These are phyloP conservation scores for Thermothelomyces thermophilus DNA, from an alignment of 2,329 filamentous ascomycete genomes.

Conservation along the genomic window DNA sequence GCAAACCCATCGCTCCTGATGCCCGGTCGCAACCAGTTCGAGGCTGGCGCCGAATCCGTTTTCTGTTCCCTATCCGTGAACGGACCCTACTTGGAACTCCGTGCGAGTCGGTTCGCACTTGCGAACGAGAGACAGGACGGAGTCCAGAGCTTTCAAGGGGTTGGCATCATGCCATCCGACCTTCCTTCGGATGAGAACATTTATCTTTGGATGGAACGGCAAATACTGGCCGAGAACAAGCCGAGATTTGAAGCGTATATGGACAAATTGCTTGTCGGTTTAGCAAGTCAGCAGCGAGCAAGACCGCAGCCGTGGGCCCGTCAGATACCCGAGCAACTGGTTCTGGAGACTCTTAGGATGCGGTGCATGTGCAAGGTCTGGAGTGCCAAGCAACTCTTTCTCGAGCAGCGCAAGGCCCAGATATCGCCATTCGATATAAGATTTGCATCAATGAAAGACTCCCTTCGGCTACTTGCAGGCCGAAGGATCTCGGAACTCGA, in stretches of 20 bases:
- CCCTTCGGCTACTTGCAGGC: conserved; percentile 18
- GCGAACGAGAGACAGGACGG: neutral
- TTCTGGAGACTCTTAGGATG: conserved; percentile 18
- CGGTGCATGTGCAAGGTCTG: conserved; percentile 22
- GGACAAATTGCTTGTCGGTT: conserved; percentile 16
- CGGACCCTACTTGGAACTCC: conserved; percentile 9
- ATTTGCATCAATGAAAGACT: conserved; percentile 15
- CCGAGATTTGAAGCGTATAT: conserved; percentile 14
- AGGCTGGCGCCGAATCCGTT: conserved; percentile 1
- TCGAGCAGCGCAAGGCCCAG: neutral
- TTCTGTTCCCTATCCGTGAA: conserved; percentile 9
- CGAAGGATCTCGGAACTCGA: conserved; percentile 20
- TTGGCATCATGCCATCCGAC: neutral
- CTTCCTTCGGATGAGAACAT: neutral
- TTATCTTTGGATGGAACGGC: conserved; percentile 11
- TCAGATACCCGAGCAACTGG: neutral
- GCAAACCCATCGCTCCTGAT: neutral
- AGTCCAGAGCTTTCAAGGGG: neutral
- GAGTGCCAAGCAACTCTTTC: conserved; percentile 17
- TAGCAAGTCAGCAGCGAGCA: neutral
- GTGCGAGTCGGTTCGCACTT: conserved; percentile 2
- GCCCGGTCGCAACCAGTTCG: conserved; percentile 8
- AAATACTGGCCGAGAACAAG: conserved; percentile 8
- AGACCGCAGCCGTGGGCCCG: neutral
- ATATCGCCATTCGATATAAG: neutral